Evolutionary conservation across 2,329 filamentous ascomycete species (phyloP).

Genomic region (Epichloe gansuensis): DNA sequence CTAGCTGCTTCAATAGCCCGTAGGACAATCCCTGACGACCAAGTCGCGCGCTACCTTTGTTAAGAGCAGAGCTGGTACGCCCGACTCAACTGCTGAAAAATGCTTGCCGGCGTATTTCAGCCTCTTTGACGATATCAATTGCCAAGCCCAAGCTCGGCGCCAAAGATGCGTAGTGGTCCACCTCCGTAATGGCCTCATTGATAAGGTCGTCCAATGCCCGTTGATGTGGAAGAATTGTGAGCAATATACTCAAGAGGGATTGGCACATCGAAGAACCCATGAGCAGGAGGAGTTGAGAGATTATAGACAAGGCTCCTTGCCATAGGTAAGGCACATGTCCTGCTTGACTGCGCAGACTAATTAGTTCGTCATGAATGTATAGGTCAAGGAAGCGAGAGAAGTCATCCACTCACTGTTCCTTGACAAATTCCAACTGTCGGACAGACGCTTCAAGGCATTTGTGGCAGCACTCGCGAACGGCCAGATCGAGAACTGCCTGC

Average conservation of each 20-base stretch:
- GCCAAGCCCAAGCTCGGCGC: constrained; percentile 65
- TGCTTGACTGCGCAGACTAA: constrained; percentile 43
- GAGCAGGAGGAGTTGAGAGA: constrained; percentile 68
- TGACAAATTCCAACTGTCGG: constrained; percentile 67
- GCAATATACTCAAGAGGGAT: constrained; percentile 54
- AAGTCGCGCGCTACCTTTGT: neutral
- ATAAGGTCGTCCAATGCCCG: constrained; percentile 64
- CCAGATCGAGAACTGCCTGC: constrained; percentile 55
- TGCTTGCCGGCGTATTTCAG: constrained; percentile 57
- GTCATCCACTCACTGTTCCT: constrained; percentile 53
- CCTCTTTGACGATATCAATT: constrained; percentile 72
- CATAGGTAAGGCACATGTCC: constrained; percentile 79
- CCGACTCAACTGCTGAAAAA: constrained; percentile 39
- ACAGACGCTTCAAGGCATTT: constrained; percentile 73
- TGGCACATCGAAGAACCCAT: constrained; percentile 79
- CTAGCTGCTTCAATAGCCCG: no score
- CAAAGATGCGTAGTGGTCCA: constrained; percentile 61
- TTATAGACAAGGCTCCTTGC: constrained; percentile 73
- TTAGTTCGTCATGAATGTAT: constrained; percentile 3
- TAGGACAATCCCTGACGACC: no score
- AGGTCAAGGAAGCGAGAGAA: neutral
- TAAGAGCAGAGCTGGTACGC: neutral
- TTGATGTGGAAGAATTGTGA: constrained; percentile 40
- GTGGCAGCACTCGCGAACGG: constrained; percentile 65
- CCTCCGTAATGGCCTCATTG: constrained; percentile 62